A percentile compares a stretch with the other conserved stretches of the same genome.
phyloP scores from a whole-genome alignment of 108 stramenopile genomes.

The Cyclotella distinguenda region DNA sequence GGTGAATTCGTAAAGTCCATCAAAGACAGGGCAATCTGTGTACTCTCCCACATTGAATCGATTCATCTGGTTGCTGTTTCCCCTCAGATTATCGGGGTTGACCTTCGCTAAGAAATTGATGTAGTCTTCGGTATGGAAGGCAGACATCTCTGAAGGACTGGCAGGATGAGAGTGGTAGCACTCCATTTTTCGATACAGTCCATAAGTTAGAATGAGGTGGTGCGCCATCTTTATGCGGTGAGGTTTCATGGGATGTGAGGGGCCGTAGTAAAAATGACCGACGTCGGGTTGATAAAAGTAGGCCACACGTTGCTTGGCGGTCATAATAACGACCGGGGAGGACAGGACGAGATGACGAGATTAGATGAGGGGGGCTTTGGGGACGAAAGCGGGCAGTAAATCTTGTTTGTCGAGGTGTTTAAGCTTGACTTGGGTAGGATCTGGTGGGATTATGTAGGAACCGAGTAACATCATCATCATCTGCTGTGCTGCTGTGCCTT shows the following conservation, averaged over 20 bases:
- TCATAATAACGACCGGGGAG: not conserved
- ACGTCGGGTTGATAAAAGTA: constrained; percentile 97
- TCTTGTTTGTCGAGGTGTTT: too few species aligned
- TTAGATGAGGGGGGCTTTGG: not conserved
- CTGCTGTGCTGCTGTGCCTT: too few species aligned
- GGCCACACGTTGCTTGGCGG: constrained; percentile 82
- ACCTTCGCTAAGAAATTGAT: constrained; percentile 89
- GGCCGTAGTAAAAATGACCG: constrained; percentile 98
- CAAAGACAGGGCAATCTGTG: constrained; percentile 99
- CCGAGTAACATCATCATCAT: too few species aligned
- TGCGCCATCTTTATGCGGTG: constrained; percentile 98
- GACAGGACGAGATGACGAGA: not conserved
- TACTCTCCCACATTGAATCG: constrained; percentile 95
- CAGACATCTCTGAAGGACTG: constrained; percentile 86
- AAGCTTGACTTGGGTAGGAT: too few species aligned
- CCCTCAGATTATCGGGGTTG: constrained; percentile 89
- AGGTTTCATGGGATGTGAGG: constrained; percentile 99
- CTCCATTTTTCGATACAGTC: constrained; percentile 97
- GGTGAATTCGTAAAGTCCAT: constrained; percentile 97
- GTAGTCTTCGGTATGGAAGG: constrained; percentile 97
- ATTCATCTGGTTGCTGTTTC: constrained; percentile 72
- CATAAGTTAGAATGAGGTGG: constrained; percentile 94
- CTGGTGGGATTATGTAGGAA: too few species aligned
- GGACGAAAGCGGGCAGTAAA: too few species aligned
- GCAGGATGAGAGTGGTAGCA: constrained; percentile 96